Conservation (phyloP, 768 basidiomycete species). For the Mycena galericulata region DNA sequence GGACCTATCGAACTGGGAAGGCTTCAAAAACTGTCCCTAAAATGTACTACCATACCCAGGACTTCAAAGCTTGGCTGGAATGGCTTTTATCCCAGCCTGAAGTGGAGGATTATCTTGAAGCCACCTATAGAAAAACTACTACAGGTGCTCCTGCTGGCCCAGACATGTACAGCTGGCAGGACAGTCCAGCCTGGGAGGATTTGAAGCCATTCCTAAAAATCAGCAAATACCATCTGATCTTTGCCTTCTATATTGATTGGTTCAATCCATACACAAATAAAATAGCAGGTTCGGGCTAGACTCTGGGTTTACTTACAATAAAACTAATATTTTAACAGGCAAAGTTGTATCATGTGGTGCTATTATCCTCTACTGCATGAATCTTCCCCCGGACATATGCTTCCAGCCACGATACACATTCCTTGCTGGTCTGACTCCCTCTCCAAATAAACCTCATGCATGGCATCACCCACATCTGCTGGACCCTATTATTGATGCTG, state of each 20-base stretch:
- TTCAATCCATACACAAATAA: slow-evolving; percentile 43
- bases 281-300: slow-evolving; percentile 39
- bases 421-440: no score
- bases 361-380: slow-evolving; percentile 9
- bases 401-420: no score
- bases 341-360: slow-evolving; percentile 11
- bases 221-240: slow-evolving; percentile 37
- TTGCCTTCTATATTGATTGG: slow-evolving; percentile 50
- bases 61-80: slow-evolving; percentile 23
- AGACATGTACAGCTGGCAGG: neutral
- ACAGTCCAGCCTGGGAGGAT: slow-evolving; percentile 27
- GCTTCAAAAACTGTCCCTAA: neutral
- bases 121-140: neutral
- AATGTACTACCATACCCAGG: slow-evolving; percentile 6
- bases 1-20: neutral
- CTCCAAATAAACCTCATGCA: no score
- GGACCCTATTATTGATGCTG: no score
- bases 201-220: slow-evolving; percentile 17
- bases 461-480: no score
- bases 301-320: neutral
- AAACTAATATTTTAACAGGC: slow-evolving; percentile 9
- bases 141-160: neutral
- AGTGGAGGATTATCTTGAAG: no score
- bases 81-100: slow-evolving; percentile 8
- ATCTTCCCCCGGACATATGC: no score